These are phyloP conservation scores for Exophiala sp. DNA, from an alignment of 2,329 filamentous ascomycete genomes.

Conservation along the genomic window DNA sequence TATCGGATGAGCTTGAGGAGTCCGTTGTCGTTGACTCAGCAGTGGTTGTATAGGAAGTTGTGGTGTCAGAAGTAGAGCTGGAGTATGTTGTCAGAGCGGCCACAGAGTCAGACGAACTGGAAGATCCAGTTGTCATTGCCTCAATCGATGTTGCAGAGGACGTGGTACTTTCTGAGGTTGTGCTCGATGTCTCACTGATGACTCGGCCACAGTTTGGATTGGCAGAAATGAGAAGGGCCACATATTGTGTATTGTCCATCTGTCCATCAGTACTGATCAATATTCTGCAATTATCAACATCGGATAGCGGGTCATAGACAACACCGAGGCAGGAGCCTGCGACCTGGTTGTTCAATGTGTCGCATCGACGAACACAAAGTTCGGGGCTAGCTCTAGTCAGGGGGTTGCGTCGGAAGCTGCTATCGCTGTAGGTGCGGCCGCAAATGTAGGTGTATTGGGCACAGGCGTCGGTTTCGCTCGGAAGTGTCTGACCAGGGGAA, in stretches of 20 bases:
- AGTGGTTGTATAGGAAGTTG: not conserved
- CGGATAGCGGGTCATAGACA: slow-evolving; percentile 10
- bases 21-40: not conserved
- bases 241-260: not conserved
- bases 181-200: not conserved
- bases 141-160: not conserved
- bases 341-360: slow-evolving; percentile 12
- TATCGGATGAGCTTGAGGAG: not conserved
- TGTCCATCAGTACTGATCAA: slow-evolving; percentile 6
- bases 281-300: slow-evolving; percentile 13
- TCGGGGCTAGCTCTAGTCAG: slow-evolving; percentile 6
- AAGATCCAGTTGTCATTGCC: not conserved
- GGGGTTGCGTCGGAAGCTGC: slow-evolving; percentile 35
- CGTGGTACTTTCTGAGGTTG: slow-evolving; percentile 2
- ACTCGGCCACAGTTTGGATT: slow-evolving; percentile 11
- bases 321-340: slow-evolving; percentile 12
- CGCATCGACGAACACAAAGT: slow-evolving; percentile 12
- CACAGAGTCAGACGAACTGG: not conserved
- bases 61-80: slow-evolving; percentile 1
- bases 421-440: slow-evolving; percentile 48
- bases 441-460: slow-evolving; percentile 32
- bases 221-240: slow-evolving; percentile 6
- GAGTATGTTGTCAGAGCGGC: not conserved
- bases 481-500: not conserved
- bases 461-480: slow-evolving; percentile 4